Conservation (phyloP, 2,329 filamentous ascomycete genomes). For the Botryotinia globosa region DNA sequence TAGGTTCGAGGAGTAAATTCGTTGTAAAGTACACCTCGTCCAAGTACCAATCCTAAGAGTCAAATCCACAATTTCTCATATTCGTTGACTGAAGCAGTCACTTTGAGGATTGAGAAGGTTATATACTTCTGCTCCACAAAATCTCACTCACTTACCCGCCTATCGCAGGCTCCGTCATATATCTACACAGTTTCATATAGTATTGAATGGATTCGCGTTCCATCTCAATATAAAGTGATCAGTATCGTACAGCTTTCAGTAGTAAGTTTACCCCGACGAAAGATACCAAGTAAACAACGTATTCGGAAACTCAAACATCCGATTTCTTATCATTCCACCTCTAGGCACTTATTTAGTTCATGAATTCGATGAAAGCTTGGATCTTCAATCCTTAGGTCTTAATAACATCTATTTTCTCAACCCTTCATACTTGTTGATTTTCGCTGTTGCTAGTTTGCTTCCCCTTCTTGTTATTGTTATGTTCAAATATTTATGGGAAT, state of each 20-base stretch:
- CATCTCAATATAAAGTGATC: not conserved
- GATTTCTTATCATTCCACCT: not conserved
- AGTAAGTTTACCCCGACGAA: no score
- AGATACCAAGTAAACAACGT: fast-evolving
- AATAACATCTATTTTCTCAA: not conserved
- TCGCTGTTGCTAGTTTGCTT: not conserved
- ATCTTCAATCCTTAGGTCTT: not conserved
- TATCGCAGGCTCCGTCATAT: no score
- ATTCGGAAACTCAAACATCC: not conserved
- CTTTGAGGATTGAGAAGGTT: no score
- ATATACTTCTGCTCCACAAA: no score
- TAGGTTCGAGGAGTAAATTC: not conserved
- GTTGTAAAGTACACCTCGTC: not conserved
- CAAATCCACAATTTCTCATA: no score
- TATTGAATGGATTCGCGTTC: no score
- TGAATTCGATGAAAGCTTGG: not conserved
- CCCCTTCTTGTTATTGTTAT: no score
- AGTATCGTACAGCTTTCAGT: not conserved
- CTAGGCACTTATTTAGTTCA: fast-evolving
- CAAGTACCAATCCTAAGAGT: no score
- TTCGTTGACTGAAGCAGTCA: no score
- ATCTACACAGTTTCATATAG: no score
- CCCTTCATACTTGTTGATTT: not conserved
- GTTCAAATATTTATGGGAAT: not conserved
- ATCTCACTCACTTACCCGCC: no score